Evolutionary conservation across 2,329 filamentous ascomycete species (phyloP).

Genomic region (Cercospora sojina): DNA sequence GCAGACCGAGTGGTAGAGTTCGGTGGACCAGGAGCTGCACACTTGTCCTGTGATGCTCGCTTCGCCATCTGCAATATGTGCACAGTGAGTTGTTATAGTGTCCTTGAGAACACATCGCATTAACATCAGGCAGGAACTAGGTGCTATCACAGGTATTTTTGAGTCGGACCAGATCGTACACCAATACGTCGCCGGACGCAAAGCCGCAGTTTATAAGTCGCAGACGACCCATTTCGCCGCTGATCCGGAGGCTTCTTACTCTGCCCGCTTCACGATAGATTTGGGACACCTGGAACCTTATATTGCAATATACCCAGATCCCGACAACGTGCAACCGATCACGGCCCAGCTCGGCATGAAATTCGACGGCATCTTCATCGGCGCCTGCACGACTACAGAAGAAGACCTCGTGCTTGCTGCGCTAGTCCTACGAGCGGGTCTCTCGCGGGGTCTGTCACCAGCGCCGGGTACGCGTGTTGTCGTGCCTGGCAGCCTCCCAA

Average conservation of each 20-base stretch:
- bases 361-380: constrained; percentile 20
- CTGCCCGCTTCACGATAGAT: constrained; percentile 12
- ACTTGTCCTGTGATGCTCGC: constrained; percentile 10
- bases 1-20: constrained; percentile 19
- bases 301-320: constrained; percentile 13
- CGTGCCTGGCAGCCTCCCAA: constrained; percentile 16
- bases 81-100: not conserved
- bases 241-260: too few relatives aligned
- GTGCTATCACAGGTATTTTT: constrained; percentile 17
- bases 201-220: constrained; percentile 9
- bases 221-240: too few relatives aligned
- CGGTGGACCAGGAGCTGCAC: not conserved
- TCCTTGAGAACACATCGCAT: too few relatives aligned
- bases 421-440: constrained; percentile 8
- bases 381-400: constrained; percentile 19
- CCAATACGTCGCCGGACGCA: constrained; percentile 2
- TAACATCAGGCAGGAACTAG: constrained; percentile 6
- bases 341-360: constrained; percentile 4
- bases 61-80: constrained; percentile 23
- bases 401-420: constrained; percentile 19
- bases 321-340: constrained; percentile 15
- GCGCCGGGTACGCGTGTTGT: constrained; percentile 2
- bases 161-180: constrained; percentile 9
- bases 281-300: constrained; percentile 8
- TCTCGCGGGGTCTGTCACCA: constrained; percentile 1